Evolutionary conservation across 805 yeast species (phyloP).

Genomic region (Kazachstania taianensis): DNA sequence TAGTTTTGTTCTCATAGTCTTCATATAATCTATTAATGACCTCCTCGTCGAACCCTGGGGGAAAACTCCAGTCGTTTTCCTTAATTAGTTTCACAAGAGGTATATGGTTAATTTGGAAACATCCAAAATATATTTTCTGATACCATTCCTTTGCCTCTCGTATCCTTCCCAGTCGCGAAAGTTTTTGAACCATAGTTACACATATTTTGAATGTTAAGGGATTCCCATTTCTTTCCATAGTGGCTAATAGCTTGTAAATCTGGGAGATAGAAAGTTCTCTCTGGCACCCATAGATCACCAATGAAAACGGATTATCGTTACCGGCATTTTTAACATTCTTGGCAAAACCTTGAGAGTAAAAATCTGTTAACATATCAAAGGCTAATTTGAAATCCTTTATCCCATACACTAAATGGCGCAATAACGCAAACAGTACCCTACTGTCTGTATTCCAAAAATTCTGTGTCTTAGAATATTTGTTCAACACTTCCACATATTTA

Average conservation of each 20-base stretch:
- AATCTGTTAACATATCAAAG: constrained; percentile 17
- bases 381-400: constrained; percentile 17
- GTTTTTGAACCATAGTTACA: constrained; percentile 17
- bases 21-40: background rate
- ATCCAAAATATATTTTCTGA: constrained; percentile 14
- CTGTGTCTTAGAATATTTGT: background rate
- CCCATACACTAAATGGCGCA: constrained; percentile 12
- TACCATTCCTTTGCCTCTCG: constrained; percentile 24
- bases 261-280: constrained; percentile 12
- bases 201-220: constrained; percentile 22
- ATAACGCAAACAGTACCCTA: constrained; percentile 16
- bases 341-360: constrained; percentile 9
- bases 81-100: constrained; percentile 11
- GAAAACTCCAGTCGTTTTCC: constrained; percentile 20
- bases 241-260: constrained; percentile 9
- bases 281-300: constrained; percentile 18
- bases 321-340: constrained; percentile 9
- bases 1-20: no score
- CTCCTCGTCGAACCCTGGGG: constrained; percentile 9
- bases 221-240: constrained; percentile 16
- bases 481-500: constrained; percentile 1
- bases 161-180: constrained; percentile 9
- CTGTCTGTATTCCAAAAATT: constrained; percentile 12
- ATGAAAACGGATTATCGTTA: constrained; percentile 18
- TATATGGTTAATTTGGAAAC: constrained; percentile 17